Base-by-base conservation (phyloP, 495 filamentous ascomycete genomes). In the Aspergillus olivimuriae region DNA sequence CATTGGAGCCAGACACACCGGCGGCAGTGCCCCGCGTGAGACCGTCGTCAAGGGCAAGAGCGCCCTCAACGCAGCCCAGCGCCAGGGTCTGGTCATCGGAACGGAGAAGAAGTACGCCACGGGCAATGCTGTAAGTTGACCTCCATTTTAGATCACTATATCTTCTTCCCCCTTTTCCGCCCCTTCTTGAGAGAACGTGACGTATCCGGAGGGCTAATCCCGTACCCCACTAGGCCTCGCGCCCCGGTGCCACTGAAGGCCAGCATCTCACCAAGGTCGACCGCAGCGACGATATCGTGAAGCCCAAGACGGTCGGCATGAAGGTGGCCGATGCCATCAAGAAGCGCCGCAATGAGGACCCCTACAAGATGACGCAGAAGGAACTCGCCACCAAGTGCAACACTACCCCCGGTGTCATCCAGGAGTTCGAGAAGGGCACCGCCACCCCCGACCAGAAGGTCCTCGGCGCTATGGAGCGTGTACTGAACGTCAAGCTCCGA, bases 221-320 rank as follows among this genome's bases (percentile, higher is more conserved):
- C 21, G 2, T 12, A 15, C 20, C 4, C 19, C 32, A 41, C 45
- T 51, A 85, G 79, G 65, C 74, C 44, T 69, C 69, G 44, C 79
- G 78, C 58, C 55, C 75, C 48, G 73, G 61, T 37, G 72, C 75
- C 48, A 63, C 73, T 50, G 91, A 97, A 73, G 92, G 92, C 57
- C 92, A 99, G 68, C 89, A 86, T 60, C 76, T 97, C 40, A 97
- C 92, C 34, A 99, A 96, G 75, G 89, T 99, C 62, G 92, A 97
- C 77, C 92, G 92, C 55, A 79, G 81, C 64, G 94, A 97, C 75
- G 92, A 96, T 63, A 95, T 96, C 70, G 81, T 96, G 64, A 94
- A 94, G 72, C 89, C 89, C 53, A 90, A 89, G 67, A 95, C 88
- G 41, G 76, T 96, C 37, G 87, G 89, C 53, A 62, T 69, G 48